A percentile compares a stretch with the other conserved stretches of the same genome.
phyloP scores from a whole-genome alignment of 2,329 filamentous ascomycete genomes.

The Rosellinia necatrix region DNA sequence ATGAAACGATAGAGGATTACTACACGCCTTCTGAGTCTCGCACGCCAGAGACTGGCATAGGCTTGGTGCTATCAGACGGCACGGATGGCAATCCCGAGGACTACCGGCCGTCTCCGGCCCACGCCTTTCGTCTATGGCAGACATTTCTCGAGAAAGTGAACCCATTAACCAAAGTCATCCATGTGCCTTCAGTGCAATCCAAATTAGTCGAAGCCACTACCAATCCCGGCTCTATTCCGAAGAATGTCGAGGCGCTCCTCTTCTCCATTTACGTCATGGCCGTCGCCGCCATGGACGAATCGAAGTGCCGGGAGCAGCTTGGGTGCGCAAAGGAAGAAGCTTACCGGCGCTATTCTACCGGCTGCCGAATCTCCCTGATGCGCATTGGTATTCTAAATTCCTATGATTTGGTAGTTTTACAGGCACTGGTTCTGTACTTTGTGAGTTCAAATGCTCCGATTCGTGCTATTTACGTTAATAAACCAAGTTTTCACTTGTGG shows the following conservation, averaged over 20 bases:
- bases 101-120: constrained; percentile 67
- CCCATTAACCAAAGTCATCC: constrained; percentile 61
- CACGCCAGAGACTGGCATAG: constrained; percentile 58
- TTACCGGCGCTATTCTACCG: constrained; percentile 56
- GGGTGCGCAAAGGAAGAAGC: constrained; percentile 55
- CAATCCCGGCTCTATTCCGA: constrained; percentile 58
- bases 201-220: constrained; percentile 66
- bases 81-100: constrained; percentile 49
- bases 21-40: constrained; percentile 48
- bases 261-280: constrained; percentile 70
- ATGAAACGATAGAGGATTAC: constrained; percentile 52
- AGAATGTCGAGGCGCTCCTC: constrained; percentile 64
- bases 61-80: constrained; percentile 53
- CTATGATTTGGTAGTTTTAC: constrained; percentile 62
- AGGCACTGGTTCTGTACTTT: constrained; percentile 63
- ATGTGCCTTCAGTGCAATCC: constrained; percentile 71
- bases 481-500: constrained; percentile 57
- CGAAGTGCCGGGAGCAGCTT: constrained; percentile 60
- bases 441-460: constrained; percentile 41
- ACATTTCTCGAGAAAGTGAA: constrained; percentile 75
- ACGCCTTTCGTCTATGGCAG: constrained; percentile 76
- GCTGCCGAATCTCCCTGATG: constrained; percentile 55
- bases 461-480: constrained; percentile 21
- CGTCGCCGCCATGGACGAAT: constrained; percentile 57
- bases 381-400: constrained; percentile 62